Conservation (phyloP, 805 yeast species). For the Hanseniaspora hatyaiensis region DNA sequence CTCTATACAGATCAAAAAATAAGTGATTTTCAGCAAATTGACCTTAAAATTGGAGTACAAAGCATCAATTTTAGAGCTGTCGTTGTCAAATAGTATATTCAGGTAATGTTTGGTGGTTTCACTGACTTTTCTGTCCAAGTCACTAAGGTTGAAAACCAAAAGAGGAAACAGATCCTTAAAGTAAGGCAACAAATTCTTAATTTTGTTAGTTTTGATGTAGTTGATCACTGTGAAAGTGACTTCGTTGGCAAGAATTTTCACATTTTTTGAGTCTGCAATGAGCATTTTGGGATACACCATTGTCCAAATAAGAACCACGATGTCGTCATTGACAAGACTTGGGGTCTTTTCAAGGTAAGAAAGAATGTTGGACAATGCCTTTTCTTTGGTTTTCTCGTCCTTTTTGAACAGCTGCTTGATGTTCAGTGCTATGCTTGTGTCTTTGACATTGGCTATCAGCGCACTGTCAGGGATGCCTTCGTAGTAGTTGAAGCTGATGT, state of each 20-base stretch:
- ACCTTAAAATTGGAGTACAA: constrained; percentile 50
- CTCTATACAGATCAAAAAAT: constrained; percentile 45
- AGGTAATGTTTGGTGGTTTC: constrained; percentile 35
- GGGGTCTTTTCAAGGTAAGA: constrained; percentile 25
- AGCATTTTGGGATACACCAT: constrained; percentile 74
- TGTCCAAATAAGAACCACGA: constrained; percentile 54
- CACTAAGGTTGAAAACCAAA: constrained; percentile 62
- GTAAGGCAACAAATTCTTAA: constrained; percentile 45
- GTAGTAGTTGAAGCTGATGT: constrained; percentile 60
- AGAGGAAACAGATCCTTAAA: constrained; percentile 35
- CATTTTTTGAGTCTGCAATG: constrained; percentile 54
- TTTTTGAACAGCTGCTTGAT: constrained; percentile 68
- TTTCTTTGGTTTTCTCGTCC: constrained; percentile 76
- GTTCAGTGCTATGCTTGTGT: constrained; percentile 38
- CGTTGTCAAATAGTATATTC: constrained; percentile 39
- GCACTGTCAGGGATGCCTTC: constrained; percentile 68
- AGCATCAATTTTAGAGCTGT: constrained; percentile 41
- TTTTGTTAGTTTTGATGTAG: constrained; percentile 51
- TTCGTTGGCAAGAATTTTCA: constrained; percentile 52
- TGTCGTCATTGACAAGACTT: constrained; percentile 36
- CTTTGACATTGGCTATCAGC: constrained; percentile 35
- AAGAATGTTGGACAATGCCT: constrained; percentile 50
- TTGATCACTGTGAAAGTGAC: constrained; percentile 39
- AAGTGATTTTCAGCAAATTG: constrained; percentile 45
- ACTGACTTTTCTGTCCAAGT: constrained; percentile 53